Evolutionary conservation across 2,329 filamentous ascomycete genomes (phyloP).

Genomic region (Neurospora sp.): DNA sequence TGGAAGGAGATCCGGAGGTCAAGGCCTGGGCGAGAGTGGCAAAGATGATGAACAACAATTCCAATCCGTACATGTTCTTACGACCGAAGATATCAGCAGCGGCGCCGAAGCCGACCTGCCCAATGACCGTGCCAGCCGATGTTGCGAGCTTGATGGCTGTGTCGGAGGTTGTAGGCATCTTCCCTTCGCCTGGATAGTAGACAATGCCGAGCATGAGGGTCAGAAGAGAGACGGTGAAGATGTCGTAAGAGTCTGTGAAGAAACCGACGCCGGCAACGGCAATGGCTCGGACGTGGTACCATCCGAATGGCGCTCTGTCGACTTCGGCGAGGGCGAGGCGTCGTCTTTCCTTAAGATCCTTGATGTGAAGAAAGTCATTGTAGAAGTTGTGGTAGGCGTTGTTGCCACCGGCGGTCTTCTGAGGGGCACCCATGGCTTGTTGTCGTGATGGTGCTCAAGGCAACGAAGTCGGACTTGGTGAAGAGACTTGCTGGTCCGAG

Average conservation of each 20-base stretch:
- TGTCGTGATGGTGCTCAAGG: not conserved
- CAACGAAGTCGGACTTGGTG: not conserved
- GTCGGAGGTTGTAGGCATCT: slow-evolving; percentile 57
- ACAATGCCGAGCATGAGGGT: slow-evolving; percentile 72
- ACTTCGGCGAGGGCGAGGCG: slow-evolving; percentile 72
- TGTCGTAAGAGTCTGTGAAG: slow-evolving; percentile 65
- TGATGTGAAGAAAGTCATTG: slow-evolving; percentile 35
- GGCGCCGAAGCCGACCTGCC: slow-evolving; percentile 70
- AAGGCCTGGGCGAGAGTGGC: slow-evolving; percentile 65
- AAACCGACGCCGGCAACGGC: slow-evolving; percentile 77
- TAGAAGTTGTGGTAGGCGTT: slow-evolving; percentile 68
- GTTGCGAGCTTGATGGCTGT: slow-evolving; percentile 81
- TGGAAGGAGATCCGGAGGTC: slow-evolving; percentile 49
- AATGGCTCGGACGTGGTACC: slow-evolving; percentile 72
- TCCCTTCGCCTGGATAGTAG: slow-evolving; percentile 51
- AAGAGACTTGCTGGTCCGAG: not conserved
- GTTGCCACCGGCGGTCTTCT: slow-evolving; percentile 54
- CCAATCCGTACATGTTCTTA: slow-evolving; percentile 61
- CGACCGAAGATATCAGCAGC: slow-evolving; percentile 64
- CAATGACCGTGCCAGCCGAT: slow-evolving; percentile 72
- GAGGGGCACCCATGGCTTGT: slow-evolving; percentile 10
- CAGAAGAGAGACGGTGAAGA: slow-evolving; percentile 66
- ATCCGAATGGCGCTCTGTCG: slow-evolving; percentile 72
- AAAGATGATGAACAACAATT: slow-evolving; percentile 72
- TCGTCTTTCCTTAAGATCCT: slow-evolving; percentile 68